Evolutionary conservation across 176 grass and related monocot genomes (phyloP).

Genomic region (Oryza meyeriana): DNA sequence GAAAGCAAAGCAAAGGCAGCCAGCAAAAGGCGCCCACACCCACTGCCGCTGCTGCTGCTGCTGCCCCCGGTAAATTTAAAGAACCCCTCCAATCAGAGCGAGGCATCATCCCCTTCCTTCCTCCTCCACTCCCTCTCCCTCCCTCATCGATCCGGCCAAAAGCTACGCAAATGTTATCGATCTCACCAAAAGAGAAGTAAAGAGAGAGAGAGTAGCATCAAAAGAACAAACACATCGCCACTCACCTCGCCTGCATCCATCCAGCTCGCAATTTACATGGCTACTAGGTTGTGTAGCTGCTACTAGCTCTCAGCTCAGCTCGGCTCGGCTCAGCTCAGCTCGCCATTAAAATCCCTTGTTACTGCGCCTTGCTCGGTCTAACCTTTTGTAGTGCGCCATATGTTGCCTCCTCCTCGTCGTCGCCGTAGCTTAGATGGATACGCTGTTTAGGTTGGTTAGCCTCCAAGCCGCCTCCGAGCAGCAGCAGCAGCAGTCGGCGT

Average conservation of each 20-base stretch:
- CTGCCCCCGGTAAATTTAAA: constrained; percentile 9
- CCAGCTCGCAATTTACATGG: neutral
- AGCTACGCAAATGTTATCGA: constrained; percentile 48
- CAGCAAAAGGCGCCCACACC: constrained; percentile 38
- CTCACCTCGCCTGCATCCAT: neutral
- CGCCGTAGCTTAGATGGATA: constrained; percentile 78
- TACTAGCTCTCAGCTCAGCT: neutral
- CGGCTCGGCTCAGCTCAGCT: neutral
- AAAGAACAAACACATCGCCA: neutral
- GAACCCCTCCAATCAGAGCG: constrained; percentile 7
- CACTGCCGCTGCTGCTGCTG: constrained; percentile 9
- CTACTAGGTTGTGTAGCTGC: neutral
- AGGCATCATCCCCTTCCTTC: neutral
- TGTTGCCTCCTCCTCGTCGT: constrained; percentile 31
- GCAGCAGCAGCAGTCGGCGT: constrained; percentile 54
- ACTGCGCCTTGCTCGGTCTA: constrained; percentile 1
- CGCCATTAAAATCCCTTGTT: constrained; percentile 54
- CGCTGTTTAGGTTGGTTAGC: constrained; percentile 94
- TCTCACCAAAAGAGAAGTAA: constrained; percentile 43
- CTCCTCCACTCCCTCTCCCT: neutral
- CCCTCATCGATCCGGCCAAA: constrained; percentile 54
- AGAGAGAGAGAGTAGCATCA: constrained; percentile 21
- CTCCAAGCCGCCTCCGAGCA: constrained; percentile 86
- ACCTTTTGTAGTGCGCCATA: constrained; percentile 12
- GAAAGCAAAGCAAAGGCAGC: constrained; percentile 32